Percentiles rank a stretch among this genome's conserved stretches.
phyloP scores from a whole-genome alignment of 148 eudicot genomes.

The Arbutus unedo region DNA sequence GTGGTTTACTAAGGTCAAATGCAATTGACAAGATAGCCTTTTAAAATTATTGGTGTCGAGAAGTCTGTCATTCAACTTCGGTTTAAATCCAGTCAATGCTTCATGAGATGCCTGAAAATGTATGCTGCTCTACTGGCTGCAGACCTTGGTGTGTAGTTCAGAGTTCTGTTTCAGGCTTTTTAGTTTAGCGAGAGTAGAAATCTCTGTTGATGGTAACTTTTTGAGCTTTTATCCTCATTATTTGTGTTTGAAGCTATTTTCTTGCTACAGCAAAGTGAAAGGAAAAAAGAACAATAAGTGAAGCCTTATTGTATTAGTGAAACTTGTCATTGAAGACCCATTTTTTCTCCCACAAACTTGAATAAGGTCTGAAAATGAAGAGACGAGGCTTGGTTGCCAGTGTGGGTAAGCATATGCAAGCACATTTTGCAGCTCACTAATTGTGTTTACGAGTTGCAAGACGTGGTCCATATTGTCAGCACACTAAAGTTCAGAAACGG shows the following conservation, averaged over 20 bases:
- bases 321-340: background rate
- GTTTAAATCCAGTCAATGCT: conserved; percentile 3
- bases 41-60: background rate
- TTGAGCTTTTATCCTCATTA: background rate
- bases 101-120: background rate
- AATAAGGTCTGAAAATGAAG: background rate
- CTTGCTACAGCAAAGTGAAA: background rate
- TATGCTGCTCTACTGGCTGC: background rate
- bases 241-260: background rate
- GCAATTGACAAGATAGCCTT: conserved; percentile 10
- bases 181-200: background rate
- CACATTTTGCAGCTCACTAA: background rate
- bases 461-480: background rate
- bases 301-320: background rate
- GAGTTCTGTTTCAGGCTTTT: background rate
- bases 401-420: conserved; percentile 3
- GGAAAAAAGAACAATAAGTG: background rate
- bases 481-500: background rate
- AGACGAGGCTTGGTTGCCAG: background rate
- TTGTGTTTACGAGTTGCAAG: background rate
- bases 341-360: background rate
- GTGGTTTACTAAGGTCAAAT: conserved; percentile 11
- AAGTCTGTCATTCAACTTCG: background rate
- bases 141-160: background rate
- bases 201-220: background rate